A percentile compares a stretch with the other conserved stretches of the same genome.
Conservation (phyloP, 306 rosid genomes). For the Hippophae rhamnoides region DNA sequence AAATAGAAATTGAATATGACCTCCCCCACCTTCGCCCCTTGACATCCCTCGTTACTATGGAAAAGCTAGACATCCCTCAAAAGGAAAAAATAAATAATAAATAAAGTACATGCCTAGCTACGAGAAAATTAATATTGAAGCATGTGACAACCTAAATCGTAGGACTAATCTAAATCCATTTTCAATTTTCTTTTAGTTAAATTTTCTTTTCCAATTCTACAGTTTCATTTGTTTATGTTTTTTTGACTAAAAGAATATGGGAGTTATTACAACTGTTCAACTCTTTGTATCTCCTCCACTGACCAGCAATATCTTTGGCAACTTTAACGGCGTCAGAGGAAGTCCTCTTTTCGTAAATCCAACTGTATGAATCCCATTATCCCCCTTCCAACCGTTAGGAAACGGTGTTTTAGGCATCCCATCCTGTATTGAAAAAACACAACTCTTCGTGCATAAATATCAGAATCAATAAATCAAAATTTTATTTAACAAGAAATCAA, state of each 20-base stretch:
- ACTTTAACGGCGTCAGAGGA: slow-evolving; percentile 56
- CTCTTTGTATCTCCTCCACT: slow-evolving; percentile 36
- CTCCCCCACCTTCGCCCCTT: too few relatives aligned
- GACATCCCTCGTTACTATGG: too few relatives aligned
- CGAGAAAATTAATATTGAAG: too few relatives aligned
- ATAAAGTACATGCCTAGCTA: too few relatives aligned
- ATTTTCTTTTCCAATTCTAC: background rate
- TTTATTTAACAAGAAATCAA: too few relatives aligned
- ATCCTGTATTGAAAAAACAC: slow-evolving; percentile 58
- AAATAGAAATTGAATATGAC: too few relatives aligned
- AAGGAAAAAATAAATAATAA: too few relatives aligned
- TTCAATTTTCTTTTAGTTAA: too few relatives aligned
- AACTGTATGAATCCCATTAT: slow-evolving; percentile 64
- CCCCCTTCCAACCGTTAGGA: slow-evolving; percentile 84
- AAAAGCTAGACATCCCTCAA: too few relatives aligned
- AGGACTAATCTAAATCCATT: too few relatives aligned
- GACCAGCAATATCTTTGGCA: slow-evolving; percentile 45
- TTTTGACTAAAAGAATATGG: slow-evolving; percentile 32
- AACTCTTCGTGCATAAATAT: slow-evolving; percentile 22
- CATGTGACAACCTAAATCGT: too few relatives aligned
- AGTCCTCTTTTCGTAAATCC: slow-evolving; percentile 79
- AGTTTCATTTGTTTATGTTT: slow-evolving; percentile 11
- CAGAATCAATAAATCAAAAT: too few relatives aligned
- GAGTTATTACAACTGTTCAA: slow-evolving; percentile 24
- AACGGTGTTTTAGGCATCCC: slow-evolving; percentile 85